Conservation (phyloP, 345 rosid genomes). For the Erucastrum elatum region DNA sequence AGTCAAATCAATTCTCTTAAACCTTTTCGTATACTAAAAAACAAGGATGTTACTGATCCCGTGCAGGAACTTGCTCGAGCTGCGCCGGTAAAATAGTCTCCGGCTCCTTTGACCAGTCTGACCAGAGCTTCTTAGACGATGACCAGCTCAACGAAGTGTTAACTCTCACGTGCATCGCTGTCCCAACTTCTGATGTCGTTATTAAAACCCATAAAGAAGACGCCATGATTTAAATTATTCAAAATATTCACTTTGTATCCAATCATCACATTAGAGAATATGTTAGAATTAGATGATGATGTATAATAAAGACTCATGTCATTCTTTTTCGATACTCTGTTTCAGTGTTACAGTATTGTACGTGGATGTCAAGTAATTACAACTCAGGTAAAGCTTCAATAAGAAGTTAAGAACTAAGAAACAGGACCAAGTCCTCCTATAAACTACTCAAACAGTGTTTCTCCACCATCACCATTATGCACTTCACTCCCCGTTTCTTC, state of each 20-base stretch:
- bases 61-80: slow-evolving; percentile 89
- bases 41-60: slow-evolving; percentile 8
- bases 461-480: slow-evolving; percentile 40
- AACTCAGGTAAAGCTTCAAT: slow-evolving; percentile 5
- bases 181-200: background rate
- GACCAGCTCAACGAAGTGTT: slow-evolving; percentile 19
- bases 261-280: background rate
- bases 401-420: background rate
- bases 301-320: background rate
- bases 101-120: slow-evolving; percentile 72
- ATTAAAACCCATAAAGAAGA: background rate
- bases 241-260: background rate
- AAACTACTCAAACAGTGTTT: slow-evolving; percentile 63
- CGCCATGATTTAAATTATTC: background rate
- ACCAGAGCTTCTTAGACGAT: slow-evolving; percentile 63
- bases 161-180: background rate
- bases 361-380: slow-evolving; percentile 23
- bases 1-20: too few relatives aligned
- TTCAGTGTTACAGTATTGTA: background rate
- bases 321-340: background rate
- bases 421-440: background rate
- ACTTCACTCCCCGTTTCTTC: slow-evolving; percentile 27
- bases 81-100: slow-evolving; percentile 62
- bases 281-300: background rate
- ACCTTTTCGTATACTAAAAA: too few relatives aligned